A percentile compares a stretch with the other conserved stretches of the same genome.
phyloP scores from a whole-genome alignment of 2,329 filamentous ascomycete genomes.

The Calonectria hawksworthii region DNA sequence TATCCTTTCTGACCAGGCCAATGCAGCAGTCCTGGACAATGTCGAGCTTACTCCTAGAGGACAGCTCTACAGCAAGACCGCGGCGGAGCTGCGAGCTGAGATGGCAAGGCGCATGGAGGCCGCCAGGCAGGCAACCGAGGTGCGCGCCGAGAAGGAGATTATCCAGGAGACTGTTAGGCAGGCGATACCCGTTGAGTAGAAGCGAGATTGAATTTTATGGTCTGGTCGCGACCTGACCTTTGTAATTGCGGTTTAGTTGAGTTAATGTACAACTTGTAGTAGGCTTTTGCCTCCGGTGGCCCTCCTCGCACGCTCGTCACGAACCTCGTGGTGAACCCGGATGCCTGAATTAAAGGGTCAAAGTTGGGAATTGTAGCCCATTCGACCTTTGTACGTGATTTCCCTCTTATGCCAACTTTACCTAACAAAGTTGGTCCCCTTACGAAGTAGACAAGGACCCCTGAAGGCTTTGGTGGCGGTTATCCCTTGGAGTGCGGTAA shows the following conservation, averaged over 20 bases:
- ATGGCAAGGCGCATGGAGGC: conserved; percentile 3
- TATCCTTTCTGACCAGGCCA: conserved; percentile 4
- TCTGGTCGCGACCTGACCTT: not conserved
- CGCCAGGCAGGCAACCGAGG: not conserved
- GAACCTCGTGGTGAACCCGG: too few species aligned
- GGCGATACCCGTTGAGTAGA: not conserved
- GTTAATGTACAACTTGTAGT: not conserved
- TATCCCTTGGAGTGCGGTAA: too few species aligned
- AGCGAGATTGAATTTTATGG: not conserved
- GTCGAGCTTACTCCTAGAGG: not conserved
- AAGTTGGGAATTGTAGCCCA: too few species aligned
- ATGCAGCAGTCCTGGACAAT: not conserved
- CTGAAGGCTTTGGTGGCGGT: too few species aligned
- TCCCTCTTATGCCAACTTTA: too few species aligned
- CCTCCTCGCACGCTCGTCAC: too few species aligned
- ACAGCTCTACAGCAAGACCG: not conserved
- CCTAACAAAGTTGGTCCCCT: too few species aligned
- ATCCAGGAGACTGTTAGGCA: conserved; percentile 3
- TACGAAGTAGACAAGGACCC: too few species aligned
- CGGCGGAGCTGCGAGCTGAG: conserved; percentile 2
- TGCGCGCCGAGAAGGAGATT: not conserved
- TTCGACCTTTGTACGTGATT: too few species aligned
- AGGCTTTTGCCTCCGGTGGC: too few species aligned
- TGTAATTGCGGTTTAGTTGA: not conserved
- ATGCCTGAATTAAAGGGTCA: too few species aligned